These are phyloP conservation scores for Biscutella laevigata DNA, from an alignment of 441 rosid genomes.

Conservation along the genomic window DNA sequence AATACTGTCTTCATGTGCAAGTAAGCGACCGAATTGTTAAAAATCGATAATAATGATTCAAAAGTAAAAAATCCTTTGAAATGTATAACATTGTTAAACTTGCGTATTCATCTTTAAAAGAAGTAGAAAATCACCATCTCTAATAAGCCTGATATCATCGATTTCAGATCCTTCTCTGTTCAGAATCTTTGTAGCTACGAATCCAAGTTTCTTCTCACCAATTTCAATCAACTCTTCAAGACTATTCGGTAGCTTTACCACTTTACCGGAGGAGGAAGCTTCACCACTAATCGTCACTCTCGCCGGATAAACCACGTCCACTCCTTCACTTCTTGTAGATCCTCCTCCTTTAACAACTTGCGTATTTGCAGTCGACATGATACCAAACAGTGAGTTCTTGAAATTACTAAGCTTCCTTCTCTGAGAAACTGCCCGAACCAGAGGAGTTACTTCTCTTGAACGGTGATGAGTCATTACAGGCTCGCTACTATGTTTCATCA, in stretches of 20 bases:
- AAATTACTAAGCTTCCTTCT: constrained; percentile 44
- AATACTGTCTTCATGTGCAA: neutral
- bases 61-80: neutral
- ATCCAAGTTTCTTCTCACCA: constrained; percentile 53
- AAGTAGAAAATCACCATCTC: constrained; percentile 81
- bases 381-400: constrained; percentile 51
- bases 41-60: neutral
- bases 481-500: constrained; percentile 54
- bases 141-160: constrained; percentile 59
- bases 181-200: constrained; percentile 39
- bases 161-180: constrained; percentile 64
- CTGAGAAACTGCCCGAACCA: constrained; percentile 28
- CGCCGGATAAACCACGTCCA: constrained; percentile 22
- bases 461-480: constrained; percentile 37
- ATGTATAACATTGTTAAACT: neutral
- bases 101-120: constrained; percentile 25
- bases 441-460: constrained; percentile 27
- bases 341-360: constrained; percentile 25
- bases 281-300: constrained; percentile 58
- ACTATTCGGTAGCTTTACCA: constrained; percentile 49
- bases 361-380: constrained; percentile 57
- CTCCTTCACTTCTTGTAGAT: constrained; percentile 21
- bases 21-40: neutral
- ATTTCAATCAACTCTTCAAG: constrained; percentile 50
- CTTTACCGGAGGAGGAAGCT: constrained; percentile 31